Percentiles rank a stretch among this genome's conserved stretches.
These are phyloP conservation scores for Fusarium mundagurra DNA, from an alignment of 2,329 filamentous ascomycete species.

Conservation along the genomic window DNA sequence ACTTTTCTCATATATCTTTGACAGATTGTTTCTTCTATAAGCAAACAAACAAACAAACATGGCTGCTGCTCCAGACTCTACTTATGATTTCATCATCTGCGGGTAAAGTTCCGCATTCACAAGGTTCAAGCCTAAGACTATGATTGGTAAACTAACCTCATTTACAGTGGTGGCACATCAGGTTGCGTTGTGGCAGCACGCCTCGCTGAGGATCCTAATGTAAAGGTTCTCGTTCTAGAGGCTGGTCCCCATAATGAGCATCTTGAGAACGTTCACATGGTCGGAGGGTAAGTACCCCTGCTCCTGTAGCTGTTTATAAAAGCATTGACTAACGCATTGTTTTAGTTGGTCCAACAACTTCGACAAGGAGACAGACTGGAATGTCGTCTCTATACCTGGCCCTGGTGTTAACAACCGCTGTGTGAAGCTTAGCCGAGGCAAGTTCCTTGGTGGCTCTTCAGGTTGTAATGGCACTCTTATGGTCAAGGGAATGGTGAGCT, in stretches of 20 bases:
- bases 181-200: slow-evolving; percentile 51
- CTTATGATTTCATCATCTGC: slow-evolving; percentile 49
- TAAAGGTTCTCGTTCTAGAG: slow-evolving; percentile 49
- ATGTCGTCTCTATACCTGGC: slow-evolving; percentile 55
- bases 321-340: neutral
- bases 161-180: slow-evolving; percentile 48
- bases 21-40: neutral
- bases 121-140: neutral
- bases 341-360: slow-evolving; percentile 56
- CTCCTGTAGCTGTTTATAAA: too few relatives aligned
- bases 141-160: neutral
- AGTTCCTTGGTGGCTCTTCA: slow-evolving; percentile 60
- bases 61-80: slow-evolving; percentile 27
- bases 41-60: slow-evolving; percentile 12
- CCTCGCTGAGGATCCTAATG: slow-evolving; percentile 48
- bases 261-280: slow-evolving; percentile 61
- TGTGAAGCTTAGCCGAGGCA: slow-evolving; percentile 59
- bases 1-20: neutral
- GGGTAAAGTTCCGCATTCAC: slow-evolving; percentile 41
- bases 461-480: slow-evolving; percentile 61
- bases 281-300: slow-evolving; percentile 52
- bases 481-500: slow-evolving; percentile 53
- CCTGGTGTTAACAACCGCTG: slow-evolving; percentile 53
- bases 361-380: slow-evolving; percentile 62
- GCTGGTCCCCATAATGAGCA: slow-evolving; percentile 53